A percentile compares a stretch with the other conserved stretches of the same genome.
Evolutionary conservation across 2,329 filamentous ascomycete genomes (phyloP).

Genomic region (Zymoseptoria crescenta): DNA sequence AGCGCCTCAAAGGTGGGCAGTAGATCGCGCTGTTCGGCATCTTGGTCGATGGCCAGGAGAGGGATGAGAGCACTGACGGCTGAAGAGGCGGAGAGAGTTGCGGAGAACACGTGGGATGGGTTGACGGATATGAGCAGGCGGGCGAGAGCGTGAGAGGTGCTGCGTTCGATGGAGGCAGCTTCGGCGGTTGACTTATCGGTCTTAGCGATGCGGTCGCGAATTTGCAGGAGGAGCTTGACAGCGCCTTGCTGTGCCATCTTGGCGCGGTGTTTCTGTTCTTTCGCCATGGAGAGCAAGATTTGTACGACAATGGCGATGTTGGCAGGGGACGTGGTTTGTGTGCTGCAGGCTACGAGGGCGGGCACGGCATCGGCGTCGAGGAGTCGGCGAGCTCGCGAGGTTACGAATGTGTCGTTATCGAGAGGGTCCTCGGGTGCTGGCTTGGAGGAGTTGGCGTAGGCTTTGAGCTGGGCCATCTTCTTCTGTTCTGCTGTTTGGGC

Average conservation of each 20-base stretch:
- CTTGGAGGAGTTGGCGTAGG: slow-evolving; percentile 82
- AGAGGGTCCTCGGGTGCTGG: slow-evolving; percentile 54
- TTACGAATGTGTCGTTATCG: slow-evolving; percentile 68
- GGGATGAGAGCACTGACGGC: slow-evolving; percentile 75
- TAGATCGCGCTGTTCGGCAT: slow-evolving; percentile 58
- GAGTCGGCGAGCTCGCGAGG: slow-evolving; percentile 65
- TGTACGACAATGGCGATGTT: slow-evolving; percentile 65
- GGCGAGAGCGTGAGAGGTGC: slow-evolving; percentile 30
- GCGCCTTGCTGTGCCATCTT: slow-evolving; percentile 89
- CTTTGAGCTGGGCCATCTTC: slow-evolving; percentile 83
- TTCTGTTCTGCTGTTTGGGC: slow-evolving; percentile 80
- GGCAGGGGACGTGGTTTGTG: slow-evolving; percentile 46
- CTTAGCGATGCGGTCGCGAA: slow-evolving; percentile 55
- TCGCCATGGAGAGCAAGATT: slow-evolving; percentile 70
- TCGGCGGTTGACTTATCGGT: slow-evolving; percentile 31
- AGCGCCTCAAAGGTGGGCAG: slow-evolving; percentile 85
- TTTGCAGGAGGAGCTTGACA: slow-evolving; percentile 70
- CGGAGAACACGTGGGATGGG: slow-evolving; percentile 67
- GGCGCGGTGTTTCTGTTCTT: slow-evolving; percentile 65
- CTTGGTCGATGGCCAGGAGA: slow-evolving; percentile 60
- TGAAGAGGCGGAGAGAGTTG: slow-evolving; percentile 61
- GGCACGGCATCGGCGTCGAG: slow-evolving; percentile 73
- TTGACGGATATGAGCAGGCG: slow-evolving; percentile 60
- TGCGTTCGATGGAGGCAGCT: slow-evolving; percentile 25
- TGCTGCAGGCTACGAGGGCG: slow-evolving; percentile 55